phyloP scores from a whole-genome alignment of 192 early-diverging fungal genomes.

The Allomyces arbusculus region DNA sequence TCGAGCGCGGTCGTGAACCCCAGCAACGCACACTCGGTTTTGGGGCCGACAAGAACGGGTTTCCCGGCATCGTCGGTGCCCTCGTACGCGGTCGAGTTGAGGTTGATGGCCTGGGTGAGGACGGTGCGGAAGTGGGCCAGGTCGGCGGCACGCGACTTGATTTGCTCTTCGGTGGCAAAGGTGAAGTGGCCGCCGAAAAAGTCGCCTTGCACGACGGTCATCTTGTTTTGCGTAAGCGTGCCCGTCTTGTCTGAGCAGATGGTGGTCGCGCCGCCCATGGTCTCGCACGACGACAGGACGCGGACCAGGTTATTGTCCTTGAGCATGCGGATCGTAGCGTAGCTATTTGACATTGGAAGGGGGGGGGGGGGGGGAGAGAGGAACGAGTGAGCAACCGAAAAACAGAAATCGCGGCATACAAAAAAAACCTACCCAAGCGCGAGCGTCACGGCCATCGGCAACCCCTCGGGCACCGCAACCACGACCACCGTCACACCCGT shows the following conservation, averaged over 20 bases:
- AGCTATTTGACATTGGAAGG: too few species aligned
- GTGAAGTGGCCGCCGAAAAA: conserved; percentile 13
- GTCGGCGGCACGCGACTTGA: conserved; percentile 8
- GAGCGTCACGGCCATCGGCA: conserved; percentile 71
- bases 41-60: conserved; percentile 48
- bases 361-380: background rate
- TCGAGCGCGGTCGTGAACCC: conserved; percentile 25
- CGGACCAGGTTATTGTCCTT: conserved; percentile 62
- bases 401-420: background rate
- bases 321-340: conserved; percentile 26
- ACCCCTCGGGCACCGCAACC: conserved; percentile 68
- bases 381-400: background rate
- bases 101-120: conserved; percentile 10
- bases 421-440: conserved; percentile 38
- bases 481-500: conserved; percentile 66
- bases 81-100: conserved; percentile 59
- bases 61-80: conserved; percentile 39
- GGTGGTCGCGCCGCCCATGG: conserved; percentile 61
- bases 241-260: conserved; percentile 80
- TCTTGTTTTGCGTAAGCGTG: conserved; percentile 64
- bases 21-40: conserved; percentile 61
- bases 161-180: background rate
- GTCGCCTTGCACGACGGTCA: conserved; percentile 50
- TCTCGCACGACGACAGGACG: conserved; percentile 58
- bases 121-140: conserved; percentile 25